Evolutionary conservation across 371 early-diverging fungal species (phyloP).

Genomic region (Actinomortierella wolfii): DNA sequence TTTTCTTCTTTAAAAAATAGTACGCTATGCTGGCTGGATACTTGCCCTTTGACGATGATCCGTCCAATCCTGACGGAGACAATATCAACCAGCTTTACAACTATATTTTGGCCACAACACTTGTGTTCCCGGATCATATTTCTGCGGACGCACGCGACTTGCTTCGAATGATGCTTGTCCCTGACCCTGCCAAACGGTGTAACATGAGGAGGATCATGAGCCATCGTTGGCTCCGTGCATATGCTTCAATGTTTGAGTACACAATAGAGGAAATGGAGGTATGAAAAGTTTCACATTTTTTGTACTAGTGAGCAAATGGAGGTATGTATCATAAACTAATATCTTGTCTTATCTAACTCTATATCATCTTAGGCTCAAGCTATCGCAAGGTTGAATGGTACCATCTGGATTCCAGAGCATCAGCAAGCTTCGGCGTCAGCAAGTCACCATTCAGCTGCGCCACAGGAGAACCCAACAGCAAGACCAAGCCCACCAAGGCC

Average conservation of each 20-base stretch:
- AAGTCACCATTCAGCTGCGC: constrained; percentile 7
- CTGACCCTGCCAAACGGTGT: constrained; percentile 87
- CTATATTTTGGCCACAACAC: constrained; percentile 90
- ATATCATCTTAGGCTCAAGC: constrained; percentile 29
- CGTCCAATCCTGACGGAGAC: constrained; percentile 94
- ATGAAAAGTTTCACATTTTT: neutral
- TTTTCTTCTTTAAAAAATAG: constrained; percentile 65
- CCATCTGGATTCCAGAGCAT: constrained; percentile 24
- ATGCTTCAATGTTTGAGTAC: constrained; percentile 50
- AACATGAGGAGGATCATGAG: constrained; percentile 85
- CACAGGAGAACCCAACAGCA: constrained; percentile 8
- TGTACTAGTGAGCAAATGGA: neutral
- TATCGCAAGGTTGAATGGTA: constrained; percentile 35
- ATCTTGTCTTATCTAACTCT: neutral
- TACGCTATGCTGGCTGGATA: constrained; percentile 98
- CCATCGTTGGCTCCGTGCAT: constrained; percentile 74
- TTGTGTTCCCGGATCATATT: constrained; percentile 92
- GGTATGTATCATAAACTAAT: no score
- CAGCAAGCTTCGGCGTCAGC: constrained; percentile 24
- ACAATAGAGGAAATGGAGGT: constrained; percentile 48
- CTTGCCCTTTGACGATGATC: constrained; percentile 99
- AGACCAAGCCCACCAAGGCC: constrained; percentile 36
- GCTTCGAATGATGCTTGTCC: constrained; percentile 89
- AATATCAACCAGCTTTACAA: constrained; percentile 96
- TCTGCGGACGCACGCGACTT: constrained; percentile 80